Conservation (phyloP, 305 asterid species). For the Fraxinus floribunda region DNA sequence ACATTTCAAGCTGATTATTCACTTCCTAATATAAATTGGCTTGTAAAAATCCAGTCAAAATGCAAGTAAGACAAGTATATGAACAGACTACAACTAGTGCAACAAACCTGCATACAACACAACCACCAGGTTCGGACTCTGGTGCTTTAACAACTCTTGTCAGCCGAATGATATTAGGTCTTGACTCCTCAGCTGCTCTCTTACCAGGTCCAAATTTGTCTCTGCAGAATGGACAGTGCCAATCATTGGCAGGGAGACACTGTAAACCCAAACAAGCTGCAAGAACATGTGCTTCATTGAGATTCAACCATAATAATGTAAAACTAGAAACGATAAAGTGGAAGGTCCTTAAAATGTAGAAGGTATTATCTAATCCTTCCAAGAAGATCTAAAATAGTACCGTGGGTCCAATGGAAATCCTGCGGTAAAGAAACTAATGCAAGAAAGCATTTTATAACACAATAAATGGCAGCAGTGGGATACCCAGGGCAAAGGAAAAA, state of each 20-base stretch:
- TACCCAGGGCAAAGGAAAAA: background rate
- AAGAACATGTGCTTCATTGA: constrained; percentile 20
- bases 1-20: constrained; percentile 3
- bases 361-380: background rate
- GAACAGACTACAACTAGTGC: constrained; percentile 14
- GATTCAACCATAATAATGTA: constrained; percentile 21
- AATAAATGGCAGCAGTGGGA: background rate
- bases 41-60: background rate
- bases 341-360: background rate
- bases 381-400: background rate
- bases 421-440: background rate
- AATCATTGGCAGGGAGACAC: constrained; percentile 50
- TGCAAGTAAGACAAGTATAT: background rate
- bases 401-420: background rate
- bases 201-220: constrained; percentile 65
- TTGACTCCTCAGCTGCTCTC: constrained; percentile 58
- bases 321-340: background rate
- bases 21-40: background rate
- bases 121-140: constrained; percentile 85
- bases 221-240: constrained; percentile 76
- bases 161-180: constrained; percentile 66
- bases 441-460: background rate
- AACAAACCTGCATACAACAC: constrained; percentile 94
- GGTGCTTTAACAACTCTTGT: constrained; percentile 89
- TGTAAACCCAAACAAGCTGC: constrained; percentile 86